phyloP scores from a whole-genome alignment of 371 early-diverging fungal species.

The Mortierella sp. region DNA sequence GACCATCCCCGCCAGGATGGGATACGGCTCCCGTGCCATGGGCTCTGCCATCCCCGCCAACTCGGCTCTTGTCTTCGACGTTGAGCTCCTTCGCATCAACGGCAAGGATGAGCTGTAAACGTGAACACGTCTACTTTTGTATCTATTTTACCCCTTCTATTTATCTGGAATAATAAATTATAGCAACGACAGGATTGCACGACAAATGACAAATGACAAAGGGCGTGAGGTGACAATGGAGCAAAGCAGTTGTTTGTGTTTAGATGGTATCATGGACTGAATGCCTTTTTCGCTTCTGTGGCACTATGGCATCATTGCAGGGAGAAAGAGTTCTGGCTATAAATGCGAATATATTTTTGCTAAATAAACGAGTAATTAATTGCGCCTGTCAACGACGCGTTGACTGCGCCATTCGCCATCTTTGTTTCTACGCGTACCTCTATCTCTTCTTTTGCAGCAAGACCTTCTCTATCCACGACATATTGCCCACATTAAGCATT shows the following conservation, averaged over 20 bases:
- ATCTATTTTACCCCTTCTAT: neutral
- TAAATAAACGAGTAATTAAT: too few species aligned
- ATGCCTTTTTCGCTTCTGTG: neutral
- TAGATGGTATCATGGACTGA: neutral
- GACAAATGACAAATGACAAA: neutral
- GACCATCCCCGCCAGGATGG: slow-evolving; percentile 82
- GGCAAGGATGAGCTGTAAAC: slow-evolving; percentile 57
- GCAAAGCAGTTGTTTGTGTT: neutral
- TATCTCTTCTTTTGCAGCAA: too few species aligned
- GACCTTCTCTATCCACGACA: too few species aligned
- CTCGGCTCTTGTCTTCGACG: slow-evolving; percentile 77
- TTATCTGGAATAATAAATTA: neutral
- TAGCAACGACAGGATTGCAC: neutral
- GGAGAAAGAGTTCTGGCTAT: too few species aligned
- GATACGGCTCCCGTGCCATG: slow-evolving; percentile 72
- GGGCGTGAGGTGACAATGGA: too few species aligned
- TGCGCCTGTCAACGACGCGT: too few species aligned
- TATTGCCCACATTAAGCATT: too few species aligned
- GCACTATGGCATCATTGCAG: neutral
- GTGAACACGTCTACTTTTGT: neutral
- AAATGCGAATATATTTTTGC: too few species aligned
- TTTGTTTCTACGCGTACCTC: too few species aligned
- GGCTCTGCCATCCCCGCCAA: slow-evolving; percentile 70
- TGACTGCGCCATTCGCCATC: too few species aligned
- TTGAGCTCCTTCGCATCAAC: slow-evolving; percentile 73